Conservation (phyloP, 352 stramenopile genomes). For the Globisporangium abappressorium region DNA sequence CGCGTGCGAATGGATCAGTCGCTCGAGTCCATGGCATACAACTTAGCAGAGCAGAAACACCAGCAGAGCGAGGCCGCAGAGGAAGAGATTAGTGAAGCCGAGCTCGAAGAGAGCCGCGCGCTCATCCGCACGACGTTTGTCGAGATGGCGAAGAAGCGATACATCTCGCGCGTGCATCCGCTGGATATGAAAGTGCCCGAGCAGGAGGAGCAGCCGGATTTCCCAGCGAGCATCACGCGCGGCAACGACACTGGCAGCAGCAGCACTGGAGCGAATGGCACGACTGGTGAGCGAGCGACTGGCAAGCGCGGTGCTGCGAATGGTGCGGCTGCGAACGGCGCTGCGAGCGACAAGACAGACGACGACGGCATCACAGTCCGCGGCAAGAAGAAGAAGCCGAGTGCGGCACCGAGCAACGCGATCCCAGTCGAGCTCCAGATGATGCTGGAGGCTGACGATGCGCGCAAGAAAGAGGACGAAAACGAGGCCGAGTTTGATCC, state of each 20-base stretch:
- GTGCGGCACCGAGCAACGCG: slow-evolving; percentile 29
- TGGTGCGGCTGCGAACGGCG: slow-evolving; percentile 11
- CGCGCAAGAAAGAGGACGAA: slow-evolving; percentile 38
- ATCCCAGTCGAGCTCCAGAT: slow-evolving; percentile 84
- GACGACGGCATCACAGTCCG: slow-evolving; percentile 77
- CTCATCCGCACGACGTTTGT: slow-evolving; percentile 69
- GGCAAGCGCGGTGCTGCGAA: slow-evolving; percentile 15
- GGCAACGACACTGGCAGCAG: slow-evolving; percentile 30
- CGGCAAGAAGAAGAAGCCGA: slow-evolving; percentile 60
- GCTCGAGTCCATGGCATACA: slow-evolving; percentile 80
- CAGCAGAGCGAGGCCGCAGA: slow-evolving; percentile 31
- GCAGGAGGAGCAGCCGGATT: slow-evolving; percentile 53
- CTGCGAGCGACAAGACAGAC: slow-evolving; percentile 17
- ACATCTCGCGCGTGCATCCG: slow-evolving; percentile 83
- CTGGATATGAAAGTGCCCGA: slow-evolving; percentile 73
- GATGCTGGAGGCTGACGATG: slow-evolving; percentile 80
- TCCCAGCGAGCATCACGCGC: slow-evolving; percentile 60
- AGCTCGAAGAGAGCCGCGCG: slow-evolving; percentile 64
- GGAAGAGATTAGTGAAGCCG: slow-evolving; percentile 67
- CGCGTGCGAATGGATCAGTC: slow-evolving; percentile 85
- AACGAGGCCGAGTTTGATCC: slow-evolving; percentile 65
- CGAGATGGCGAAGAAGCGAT: slow-evolving; percentile 88
- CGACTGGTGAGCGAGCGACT: slow-evolving; percentile 5
- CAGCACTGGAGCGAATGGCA: slow-evolving; percentile 20
- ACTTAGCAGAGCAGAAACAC: slow-evolving; percentile 58